Base-by-base conservation (phyloP, 768 basidiomycete genomes). In the Boletus sp. region DNA sequence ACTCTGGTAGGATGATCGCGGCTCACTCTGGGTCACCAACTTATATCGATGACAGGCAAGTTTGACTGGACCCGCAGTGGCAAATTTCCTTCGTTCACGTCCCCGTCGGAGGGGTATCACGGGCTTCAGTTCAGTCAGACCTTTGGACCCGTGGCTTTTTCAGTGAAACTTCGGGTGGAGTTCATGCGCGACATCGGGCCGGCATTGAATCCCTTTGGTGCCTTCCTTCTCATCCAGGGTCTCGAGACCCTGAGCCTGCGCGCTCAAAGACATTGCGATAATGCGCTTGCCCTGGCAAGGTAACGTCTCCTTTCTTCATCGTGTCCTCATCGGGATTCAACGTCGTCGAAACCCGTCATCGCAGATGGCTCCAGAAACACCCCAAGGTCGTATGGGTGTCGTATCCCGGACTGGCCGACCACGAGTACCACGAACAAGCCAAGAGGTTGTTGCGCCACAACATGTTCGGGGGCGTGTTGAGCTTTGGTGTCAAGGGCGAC, bases 171-270 rank as follows among this genome's bases (percentile, higher is more conserved):
- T n/a, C 82, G 89, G 39, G 72, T 71, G 6, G 78, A 83, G 67
- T 72, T 82, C 30, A 75, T 88, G 41, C 83, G 88, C 11, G 88
- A 90, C 58, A 58, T 89, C 30, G 88, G 88, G 14, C 77, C 85
- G 10, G 64, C 74, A 15, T 56, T 88, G 60, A 87, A 86, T 70
- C 86, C 89, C 29, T 88, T 90, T 64, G 83, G 72, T 6, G 85
- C 85, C 1, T 90, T 90, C 74, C 77, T 88, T 41, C 77, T 90
- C 10, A 72, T 91, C n/a, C 85, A 88, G 63, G 88, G 89, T 33
- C 75, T 90, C 29, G 89, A 91, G 73, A 91, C 88, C 7, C 80
- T 90, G 52, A 83, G 80, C 56, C 71, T 91, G 50, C 80, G 89
- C 15, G 83, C 77, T 8, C 79, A 91, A 73, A 70, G 89, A 48